phyloP scores from a whole-genome alignment of 768 basidiomycete species.

The Amanita jacksonii region DNA sequence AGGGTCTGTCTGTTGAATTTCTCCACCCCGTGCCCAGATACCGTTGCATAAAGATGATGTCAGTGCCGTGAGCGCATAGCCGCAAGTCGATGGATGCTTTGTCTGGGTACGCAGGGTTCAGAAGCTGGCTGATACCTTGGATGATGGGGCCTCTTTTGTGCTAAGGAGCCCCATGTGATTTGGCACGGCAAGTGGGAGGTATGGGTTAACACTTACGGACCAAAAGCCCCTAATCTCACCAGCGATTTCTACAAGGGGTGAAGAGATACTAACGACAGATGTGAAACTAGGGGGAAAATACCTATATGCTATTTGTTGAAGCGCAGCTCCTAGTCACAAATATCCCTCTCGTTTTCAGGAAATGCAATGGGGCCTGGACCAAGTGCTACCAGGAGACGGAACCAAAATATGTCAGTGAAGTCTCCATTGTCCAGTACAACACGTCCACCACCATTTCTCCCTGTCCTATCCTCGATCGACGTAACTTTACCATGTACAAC shows the following conservation, averaged over 20 bases:
- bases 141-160: conserved; percentile 47
- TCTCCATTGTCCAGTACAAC: conserved; percentile 40
- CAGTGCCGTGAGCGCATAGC: conserved; percentile 29
- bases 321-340: conserved; percentile 14
- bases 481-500: conserved; percentile 28
- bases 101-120: conserved; percentile 41
- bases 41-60: conserved; percentile 28
- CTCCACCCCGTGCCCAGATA: conserved; percentile 37
- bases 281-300: conserved; percentile 6
- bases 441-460: no score
- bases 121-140: conserved; percentile 34
- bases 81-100: conserved; percentile 32
- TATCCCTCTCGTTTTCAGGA: conserved; percentile 17
- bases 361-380: conserved; percentile 30
- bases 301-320: conserved; percentile 23
- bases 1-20: conserved; percentile 36
- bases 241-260: conserved; percentile 15
- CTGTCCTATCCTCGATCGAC: conserved; percentile 21
- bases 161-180: conserved; percentile 13
- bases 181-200: no score
- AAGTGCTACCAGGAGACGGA: conserved; percentile 43
- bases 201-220: conserved; percentile 14
- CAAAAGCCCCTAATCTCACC: conserved; percentile 22
- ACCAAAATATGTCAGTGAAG: conserved; percentile 38
- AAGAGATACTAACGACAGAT: background rate